Percentiles rank a stretch among this genome's conserved stretches.
Conservation (phyloP, 805 yeast genomes). For the Yarrowia sp. region DNA sequence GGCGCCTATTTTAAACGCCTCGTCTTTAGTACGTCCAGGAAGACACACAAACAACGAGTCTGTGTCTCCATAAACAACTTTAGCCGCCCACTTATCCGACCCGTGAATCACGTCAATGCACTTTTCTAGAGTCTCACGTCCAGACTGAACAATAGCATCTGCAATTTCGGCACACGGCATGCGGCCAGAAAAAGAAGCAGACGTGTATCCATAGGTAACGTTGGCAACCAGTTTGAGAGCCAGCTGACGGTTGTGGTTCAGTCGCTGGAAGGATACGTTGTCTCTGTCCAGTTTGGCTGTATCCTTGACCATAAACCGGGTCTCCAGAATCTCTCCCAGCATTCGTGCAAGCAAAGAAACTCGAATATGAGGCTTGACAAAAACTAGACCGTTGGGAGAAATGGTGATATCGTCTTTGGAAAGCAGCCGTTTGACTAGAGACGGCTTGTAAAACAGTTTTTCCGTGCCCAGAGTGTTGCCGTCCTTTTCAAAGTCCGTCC, state of each 20-base stretch:
- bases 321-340: slow-evolving; percentile 77
- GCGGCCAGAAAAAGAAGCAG: slow-evolving; percentile 92
- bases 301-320: slow-evolving; percentile 71
- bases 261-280: slow-evolving; percentile 39
- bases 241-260: slow-evolving; percentile 72
- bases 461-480: slow-evolving; percentile 40
- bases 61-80: slow-evolving; percentile 95
- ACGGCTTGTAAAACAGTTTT: slow-evolving; percentile 51
- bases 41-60: slow-evolving; percentile 88
- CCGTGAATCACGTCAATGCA: slow-evolving; percentile 68
- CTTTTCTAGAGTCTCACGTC: slow-evolving; percentile 73
- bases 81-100: slow-evolving; percentile 68
- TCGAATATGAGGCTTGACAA: slow-evolving; percentile 61
- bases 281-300: slow-evolving; percentile 54
- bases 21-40: slow-evolving; percentile 72
- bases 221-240: slow-evolving; percentile 89
- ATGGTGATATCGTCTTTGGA: slow-evolving; percentile 52
- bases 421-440: slow-evolving; percentile 49
- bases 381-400: slow-evolving; percentile 86
- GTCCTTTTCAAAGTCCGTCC: slow-evolving; percentile 35
- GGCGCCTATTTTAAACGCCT: slow-evolving; percentile 74
- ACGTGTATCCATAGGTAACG: slow-evolving; percentile 93
- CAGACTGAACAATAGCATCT: slow-evolving; percentile 89
- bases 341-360: slow-evolving; percentile 75
- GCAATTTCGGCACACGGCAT: slow-evolving; percentile 97